Base-by-base conservation (phyloP, 352 stramenopile species). In the Phytophthora nicotianae region DNA sequence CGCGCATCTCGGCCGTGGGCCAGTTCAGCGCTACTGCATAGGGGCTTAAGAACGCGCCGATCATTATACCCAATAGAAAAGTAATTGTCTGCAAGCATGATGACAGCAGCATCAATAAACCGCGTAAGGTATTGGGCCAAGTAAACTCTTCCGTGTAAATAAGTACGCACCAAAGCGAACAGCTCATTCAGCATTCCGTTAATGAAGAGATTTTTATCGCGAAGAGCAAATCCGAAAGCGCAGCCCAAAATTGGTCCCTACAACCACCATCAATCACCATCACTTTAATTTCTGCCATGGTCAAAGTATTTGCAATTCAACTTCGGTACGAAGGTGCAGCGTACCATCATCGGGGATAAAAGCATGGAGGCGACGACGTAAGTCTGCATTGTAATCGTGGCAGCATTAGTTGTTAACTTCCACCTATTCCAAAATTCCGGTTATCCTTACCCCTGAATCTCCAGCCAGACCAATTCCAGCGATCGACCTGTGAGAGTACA, bases 361-460 rank as follows among this genome's bases (percentile, higher is more conserved):
- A 96, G 72, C 87, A 96, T 96, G 0, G 87, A 96, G 9, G 87
- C 87, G 14, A 96, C 87, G 32, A 94, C 81, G 58, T 91, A 93
- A 4, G 83, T 92, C 83, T 94, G 50, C 21, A 19, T 32, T 54
- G 58, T 5, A 40, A 38, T 14, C 20, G 50, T 19, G 13, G 4
- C 17, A 55, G 26, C 19, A 21, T 68, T 21, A 65, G 43, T 56
- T 42, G 48, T 33, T 9, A 29, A 5, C 14, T 17, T 1, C 26
- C 24, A 42, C 21, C n/a, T 20, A 35, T 16, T 9, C 45, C 47
- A 17, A 58, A 13, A 33, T 10, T 43, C 52, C 11, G 57, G 14
- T 49, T 19, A 53, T 21, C 19, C 35, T 58, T 35, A 95, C 86
- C 35, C 68, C 56, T 3, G 86, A 93, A 56, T 95, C 86, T 26